Percentiles rank a stretch among this genome's conserved stretches.
phyloP scores from a whole-genome alignment of 1,139 yeast species.

The Debaryomyces sp. region DNA sequence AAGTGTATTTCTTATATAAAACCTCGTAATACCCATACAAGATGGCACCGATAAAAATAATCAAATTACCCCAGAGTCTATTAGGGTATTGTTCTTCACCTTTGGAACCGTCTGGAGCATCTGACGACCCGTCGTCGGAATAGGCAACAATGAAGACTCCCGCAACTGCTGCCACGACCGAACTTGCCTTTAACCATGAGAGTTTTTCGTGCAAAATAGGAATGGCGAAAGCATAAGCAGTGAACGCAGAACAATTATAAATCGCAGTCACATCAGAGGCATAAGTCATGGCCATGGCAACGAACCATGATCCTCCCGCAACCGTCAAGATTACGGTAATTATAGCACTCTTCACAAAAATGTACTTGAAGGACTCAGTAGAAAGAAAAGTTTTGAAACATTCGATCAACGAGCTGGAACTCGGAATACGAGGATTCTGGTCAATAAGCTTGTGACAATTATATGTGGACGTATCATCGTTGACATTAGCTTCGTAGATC shows the following conservation, averaged over 20 bases:
- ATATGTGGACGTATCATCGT: conserved; percentile 36
- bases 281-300: conserved; percentile 78
- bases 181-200: conserved; percentile 62
- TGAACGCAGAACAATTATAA: conserved; percentile 86
- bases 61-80: conserved; percentile 68
- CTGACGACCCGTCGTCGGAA: conserved; percentile 44
- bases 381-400: conserved; percentile 38
- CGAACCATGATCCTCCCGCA: conserved; percentile 88
- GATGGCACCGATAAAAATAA: conserved; percentile 78
- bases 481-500: conserved; percentile 44
- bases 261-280: conserved; percentile 90
- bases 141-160: conserved; percentile 86
- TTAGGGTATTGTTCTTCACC: conserved; percentile 50
- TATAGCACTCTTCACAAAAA: conserved; percentile 44
- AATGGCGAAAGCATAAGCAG: conserved; percentile 84
- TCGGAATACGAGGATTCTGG: conserved; percentile 45
- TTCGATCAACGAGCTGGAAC: conserved; percentile 38
- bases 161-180: conserved; percentile 70
- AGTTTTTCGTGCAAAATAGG: conserved; percentile 70
- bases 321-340: conserved; percentile 63
- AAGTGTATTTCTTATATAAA: conserved; percentile 70
- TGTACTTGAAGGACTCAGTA: conserved; percentile 52
- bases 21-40: conserved; percentile 87
- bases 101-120: conserved; percentile 18
- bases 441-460: conserved; percentile 42